Percentiles rank a stretch among this genome's conserved stretches.
phyloP scores from a whole-genome alignment of 331 rosid species.

The Telfairia occidentalis region DNA sequence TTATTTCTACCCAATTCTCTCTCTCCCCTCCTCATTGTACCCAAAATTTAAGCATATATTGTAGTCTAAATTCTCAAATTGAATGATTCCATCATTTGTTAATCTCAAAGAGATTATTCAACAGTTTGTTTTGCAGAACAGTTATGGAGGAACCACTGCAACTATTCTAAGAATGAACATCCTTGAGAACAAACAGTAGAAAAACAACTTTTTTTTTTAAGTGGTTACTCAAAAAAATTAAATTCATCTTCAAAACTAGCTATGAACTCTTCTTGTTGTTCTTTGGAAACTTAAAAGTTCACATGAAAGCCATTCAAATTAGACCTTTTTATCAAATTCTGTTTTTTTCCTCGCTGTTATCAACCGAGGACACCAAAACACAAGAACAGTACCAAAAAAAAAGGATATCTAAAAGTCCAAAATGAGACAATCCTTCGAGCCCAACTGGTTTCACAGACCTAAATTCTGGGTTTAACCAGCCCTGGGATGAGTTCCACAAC shows the following conservation, averaged over 20 bases:
- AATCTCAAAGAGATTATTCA: neutral
- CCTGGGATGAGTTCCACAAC: neutral
- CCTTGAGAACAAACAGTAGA: neutral
- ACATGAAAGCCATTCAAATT: neutral
- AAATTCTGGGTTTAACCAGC: neutral
- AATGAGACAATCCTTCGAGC: neutral
- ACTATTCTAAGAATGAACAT: neutral
- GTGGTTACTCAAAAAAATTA: neutral
- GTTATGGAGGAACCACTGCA: neutral
- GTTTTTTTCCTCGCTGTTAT: neutral
- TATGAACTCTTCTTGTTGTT: neutral
- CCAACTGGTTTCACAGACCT: neutral
- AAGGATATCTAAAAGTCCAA: neutral
- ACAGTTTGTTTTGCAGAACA: neutral
- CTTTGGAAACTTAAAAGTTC: neutral
- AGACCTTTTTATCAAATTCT: neutral
- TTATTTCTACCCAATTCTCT: neutral
- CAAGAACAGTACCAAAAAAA: neutral
- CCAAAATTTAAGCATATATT: neutral
- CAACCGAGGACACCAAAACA: neutral
- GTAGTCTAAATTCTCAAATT: neutral
- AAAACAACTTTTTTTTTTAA: neutral
- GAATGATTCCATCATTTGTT: neutral
- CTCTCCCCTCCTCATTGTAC: neutral
- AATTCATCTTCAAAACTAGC: neutral